Evolutionary conservation across 176 grass and related monocot genomes (phyloP), one percentile per base, ranked within the genome.

Genomic region (Triticum turgidum): DNA sequence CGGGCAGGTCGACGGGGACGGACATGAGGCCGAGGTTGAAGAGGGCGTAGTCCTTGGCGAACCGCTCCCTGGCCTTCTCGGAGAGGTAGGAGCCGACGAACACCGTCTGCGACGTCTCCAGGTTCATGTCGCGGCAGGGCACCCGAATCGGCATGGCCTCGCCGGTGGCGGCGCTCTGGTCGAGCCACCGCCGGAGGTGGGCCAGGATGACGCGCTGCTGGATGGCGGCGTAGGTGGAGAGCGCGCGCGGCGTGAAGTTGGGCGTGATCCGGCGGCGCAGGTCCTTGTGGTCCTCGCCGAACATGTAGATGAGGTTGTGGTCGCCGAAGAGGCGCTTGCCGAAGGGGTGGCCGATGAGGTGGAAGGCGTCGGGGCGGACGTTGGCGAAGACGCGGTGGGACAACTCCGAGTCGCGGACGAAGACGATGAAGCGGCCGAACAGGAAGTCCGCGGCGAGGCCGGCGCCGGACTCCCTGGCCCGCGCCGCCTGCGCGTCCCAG

Each of bases 71-170:
- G 10, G 90, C 89, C 61, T 88, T 79, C 4, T 15, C 1, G 13
- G 63, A 81, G 1, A 98, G 93, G 84, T 98, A 98, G 17, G 93
- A 90, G 8, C 96, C 91, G 0, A 14, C 93, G 78, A 98, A 98
- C 65, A 95, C 96, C 30, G 88, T 94, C 84, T 98, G 96, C 86
- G 96, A 98, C 5, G 93, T 98, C 88, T 98, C 91, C 2, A 98
- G 91, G 80, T 98, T 98, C 90, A 98, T 92, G 82, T 95, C 91
- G 61, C 93, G 93, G 90, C 91, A 98, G 18, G 84, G 90, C 17
- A 95, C 83, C 10, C 96, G 86, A 9, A 98, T 85, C 18, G 89
- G 61, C 34, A 91, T 71, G 5, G 89, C 76, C 30, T 15, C 38
- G 9, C 9, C 70, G 17, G 3, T 30, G 49, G 18, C 14, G 71